A percentile compares a stretch with the other conserved stretches of the same genome.
Evolutionary conservation across 345 rosid genomes (phyloP).

Genomic region (Eucalyptus sideroxylon): DNA sequence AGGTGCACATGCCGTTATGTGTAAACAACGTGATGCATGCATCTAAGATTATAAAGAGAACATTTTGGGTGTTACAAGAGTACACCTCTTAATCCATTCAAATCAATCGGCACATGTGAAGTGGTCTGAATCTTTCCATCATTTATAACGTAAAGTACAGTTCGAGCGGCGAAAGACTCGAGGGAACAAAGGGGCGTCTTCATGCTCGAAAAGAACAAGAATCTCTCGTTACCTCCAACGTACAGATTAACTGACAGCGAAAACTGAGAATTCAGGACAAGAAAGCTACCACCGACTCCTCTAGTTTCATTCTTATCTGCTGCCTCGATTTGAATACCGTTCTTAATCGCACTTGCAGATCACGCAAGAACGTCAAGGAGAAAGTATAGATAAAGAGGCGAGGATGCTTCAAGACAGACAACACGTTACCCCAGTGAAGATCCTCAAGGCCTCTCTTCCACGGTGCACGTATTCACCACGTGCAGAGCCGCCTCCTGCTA

Average conservation of each 20-base stretch:
- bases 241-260: background rate
- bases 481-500: conserved; percentile 35
- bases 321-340: background rate
- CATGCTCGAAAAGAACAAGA: too few relatives aligned
- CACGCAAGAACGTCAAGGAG: background rate
- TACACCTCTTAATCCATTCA: too few relatives aligned
- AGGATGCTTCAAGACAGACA: background rate
- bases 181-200: background rate
- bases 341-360: background rate
- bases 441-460: conserved; percentile 24
- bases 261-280: background rate
- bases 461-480: conserved; percentile 22
- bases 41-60: background rate
- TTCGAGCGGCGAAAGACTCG: too few relatives aligned
- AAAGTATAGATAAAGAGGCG: background rate
- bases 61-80: too few relatives aligned
- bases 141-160: background rate
- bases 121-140: background rate
- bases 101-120: background rate
- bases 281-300: background rate
- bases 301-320: background rate
- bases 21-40: background rate
- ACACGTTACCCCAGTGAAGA: conserved; percentile 19
- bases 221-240: background rate
- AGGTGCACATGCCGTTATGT: background rate